Conservation (phyloP, 2,329 filamentous ascomycete genomes). For the Aspergillus melleus region DNA sequence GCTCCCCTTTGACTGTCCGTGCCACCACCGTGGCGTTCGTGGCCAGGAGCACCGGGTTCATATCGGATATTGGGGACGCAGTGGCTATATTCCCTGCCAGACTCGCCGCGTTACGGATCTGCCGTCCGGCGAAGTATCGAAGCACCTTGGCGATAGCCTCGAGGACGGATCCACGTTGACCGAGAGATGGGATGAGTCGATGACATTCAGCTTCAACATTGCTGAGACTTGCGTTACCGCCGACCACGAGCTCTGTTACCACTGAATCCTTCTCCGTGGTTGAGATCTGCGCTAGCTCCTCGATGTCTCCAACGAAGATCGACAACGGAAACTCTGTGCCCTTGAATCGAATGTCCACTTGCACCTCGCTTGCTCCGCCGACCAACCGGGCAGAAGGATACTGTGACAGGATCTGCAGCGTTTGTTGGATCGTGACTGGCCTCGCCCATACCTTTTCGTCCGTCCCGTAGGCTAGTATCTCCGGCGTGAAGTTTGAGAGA, state of each 20-base stretch:
- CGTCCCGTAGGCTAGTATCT: conserved; percentile 77
- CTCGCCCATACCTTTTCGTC: conserved; percentile 83
- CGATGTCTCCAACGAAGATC: conserved; percentile 82
- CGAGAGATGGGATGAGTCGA: conserved; percentile 62
- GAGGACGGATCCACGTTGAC: conserved; percentile 68
- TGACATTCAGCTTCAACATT: conserved; percentile 76
- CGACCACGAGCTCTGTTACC: conserved; percentile 65
- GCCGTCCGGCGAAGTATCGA: conserved; percentile 57
- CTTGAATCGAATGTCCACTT: conserved; percentile 94
- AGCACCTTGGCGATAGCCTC: conserved; percentile 79
- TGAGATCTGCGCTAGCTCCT: conserved; percentile 72
- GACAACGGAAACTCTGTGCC: conserved; percentile 77
- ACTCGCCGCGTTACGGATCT: conserved; percentile 86
- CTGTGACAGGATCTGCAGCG: conserved; percentile 78
- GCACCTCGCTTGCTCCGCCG: conserved; percentile 83
- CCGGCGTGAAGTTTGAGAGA: conserved; percentile 74
- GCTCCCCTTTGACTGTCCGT: conserved; percentile 65
- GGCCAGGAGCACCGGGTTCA: conserved; percentile 83
- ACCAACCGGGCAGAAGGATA: conserved; percentile 84
- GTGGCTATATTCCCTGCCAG: conserved; percentile 84
- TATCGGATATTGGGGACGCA: conserved; percentile 82
- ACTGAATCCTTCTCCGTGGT: conserved; percentile 61
- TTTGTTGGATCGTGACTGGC: conserved; percentile 73
- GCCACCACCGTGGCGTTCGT: conserved; percentile 73
- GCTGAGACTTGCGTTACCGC: conserved; percentile 79